Conservation (phyloP, 1,139 yeast species). For the Scheffersomyces stambukii region DNA sequence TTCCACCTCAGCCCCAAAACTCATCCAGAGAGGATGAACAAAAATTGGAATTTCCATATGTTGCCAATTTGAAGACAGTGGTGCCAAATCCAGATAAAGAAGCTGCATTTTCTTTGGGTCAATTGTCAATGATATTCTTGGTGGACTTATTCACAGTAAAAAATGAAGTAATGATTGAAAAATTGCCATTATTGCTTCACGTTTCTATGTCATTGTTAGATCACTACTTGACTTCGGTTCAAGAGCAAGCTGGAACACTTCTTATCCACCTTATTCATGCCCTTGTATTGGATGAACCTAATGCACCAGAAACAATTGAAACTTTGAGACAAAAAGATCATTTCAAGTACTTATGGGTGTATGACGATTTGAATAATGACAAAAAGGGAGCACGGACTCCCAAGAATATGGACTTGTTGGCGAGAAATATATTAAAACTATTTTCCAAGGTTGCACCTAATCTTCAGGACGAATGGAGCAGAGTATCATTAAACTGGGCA, state of each 20-base stretch:
- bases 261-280: constrained; percentile 71
- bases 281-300: constrained; percentile 53
- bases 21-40: constrained; percentile 3
- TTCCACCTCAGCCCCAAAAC: constrained; percentile 53
- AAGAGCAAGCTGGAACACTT: constrained; percentile 77
- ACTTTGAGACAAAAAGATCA: constrained; percentile 47
- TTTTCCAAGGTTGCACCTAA: constrained; percentile 47
- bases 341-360: constrained; percentile 60
- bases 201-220: constrained; percentile 77
- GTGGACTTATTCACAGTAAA: constrained; percentile 73
- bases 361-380: constrained; percentile 78
- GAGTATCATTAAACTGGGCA: constrained; percentile 86
- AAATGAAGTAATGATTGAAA: constrained; percentile 49
- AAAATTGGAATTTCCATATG: constrained; percentile 50
- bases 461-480: constrained; percentile 79
- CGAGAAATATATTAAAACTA: constrained; percentile 58
- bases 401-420: constrained; percentile 75
- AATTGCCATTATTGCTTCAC: constrained; percentile 78
- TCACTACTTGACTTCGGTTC: constrained; percentile 79
- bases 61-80: constrained; percentile 63
- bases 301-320: constrained; percentile 49
- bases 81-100: constrained; percentile 63
- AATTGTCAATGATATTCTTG: constrained; percentile 75
- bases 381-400: constrained; percentile 86
- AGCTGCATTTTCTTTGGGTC: constrained; percentile 82